Base-by-base conservation (phyloP, 305 asterid species). In the Plantago rigida region DNA sequence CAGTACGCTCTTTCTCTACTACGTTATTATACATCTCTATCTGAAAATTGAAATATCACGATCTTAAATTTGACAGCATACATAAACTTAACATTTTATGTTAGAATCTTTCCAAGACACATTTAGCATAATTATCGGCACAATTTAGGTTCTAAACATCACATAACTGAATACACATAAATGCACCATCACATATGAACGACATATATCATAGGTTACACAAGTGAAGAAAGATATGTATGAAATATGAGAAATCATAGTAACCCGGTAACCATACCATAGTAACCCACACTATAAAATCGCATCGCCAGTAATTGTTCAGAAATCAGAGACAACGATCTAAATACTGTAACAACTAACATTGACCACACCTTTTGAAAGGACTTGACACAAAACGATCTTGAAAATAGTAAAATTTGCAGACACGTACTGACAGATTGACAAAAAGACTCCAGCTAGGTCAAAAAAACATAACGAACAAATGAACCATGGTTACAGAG, bases 1-100 rank as follows among this genome's bases (percentile, higher is more conserved):
- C 95, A 15, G 71, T 68, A 22, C 86, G 88, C 73, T 84, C 99
- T 81, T 82, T 86, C 65, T 84, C 87, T 69, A 89, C 95, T 86
- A 87, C 84, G 74, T 79, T 75, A 73, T 89, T 87, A 67, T 93
- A 93, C 67, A 93, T 69, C 73, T 82, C 95, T 69, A 93, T 81
- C 97, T 93, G 87, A 59, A 75, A 41, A 71, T 71, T 52, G 67
- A 24, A 69, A 60, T 54, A 56, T 63, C 63, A 59, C 36, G 31
- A 58, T 65, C 31, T 31, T 48, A 56, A 64, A 59, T 17, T 29
- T 29, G 44, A 36, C 22, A 11, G 12, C 50, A 57, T 36, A 9
- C n/a, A 55, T 19, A 52, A 41, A 55, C 65, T 19, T 60, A 26
- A 39, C 51, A 61, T 51, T 41, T 48, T 50, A 17, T n/a, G 52